Conservation (phyloP, 2,329 filamentous ascomycete genomes). For the Xylogone sp. region DNA sequence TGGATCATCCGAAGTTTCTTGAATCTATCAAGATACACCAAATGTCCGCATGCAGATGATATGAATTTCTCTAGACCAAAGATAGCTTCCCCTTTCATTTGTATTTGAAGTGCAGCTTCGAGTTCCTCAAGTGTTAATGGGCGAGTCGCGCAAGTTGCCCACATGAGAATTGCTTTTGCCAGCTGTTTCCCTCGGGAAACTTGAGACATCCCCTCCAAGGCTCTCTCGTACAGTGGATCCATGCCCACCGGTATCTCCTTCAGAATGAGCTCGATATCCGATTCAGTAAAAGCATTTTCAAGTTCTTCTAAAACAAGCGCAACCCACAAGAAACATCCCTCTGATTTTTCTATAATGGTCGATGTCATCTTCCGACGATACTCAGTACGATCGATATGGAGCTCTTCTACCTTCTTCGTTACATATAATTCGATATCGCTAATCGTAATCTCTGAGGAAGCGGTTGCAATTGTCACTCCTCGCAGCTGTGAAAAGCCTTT, state of each 20-base stretch:
- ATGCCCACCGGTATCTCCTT: constrained; percentile 27
- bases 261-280: constrained; percentile 22
- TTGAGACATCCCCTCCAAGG: not conserved
- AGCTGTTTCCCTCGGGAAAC: constrained; percentile 19
- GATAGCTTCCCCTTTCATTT: constrained; percentile 18
- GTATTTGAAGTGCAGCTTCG: constrained; percentile 22
- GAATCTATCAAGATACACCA: constrained; percentile 22
- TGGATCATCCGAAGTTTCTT: constrained; percentile 23
- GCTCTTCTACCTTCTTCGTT: not conserved
- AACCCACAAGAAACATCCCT: constrained; percentile 28
- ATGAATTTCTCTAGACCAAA: constrained; percentile 19
- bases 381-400: not conserved
- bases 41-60: constrained; percentile 26
- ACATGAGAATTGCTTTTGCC: constrained; percentile 20
- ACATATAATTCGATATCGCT: not conserved
- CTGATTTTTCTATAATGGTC: constrained; percentile 22
- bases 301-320: constrained; percentile 27
- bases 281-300: constrained; percentile 18
- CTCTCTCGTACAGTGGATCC: constrained; percentile 5
- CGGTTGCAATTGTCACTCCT: no score
- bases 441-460: not conserved
- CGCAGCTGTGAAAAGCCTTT: constrained; percentile 1
- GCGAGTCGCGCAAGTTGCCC: constrained; percentile 20
- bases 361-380: constrained; percentile 4
- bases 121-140: constrained; percentile 24